Percentiles rank a stretch among this genome's conserved stretches.
phyloP scores from a whole-genome alignment of 257 asterid species.

The Nicotiana benthamiana region DNA sequence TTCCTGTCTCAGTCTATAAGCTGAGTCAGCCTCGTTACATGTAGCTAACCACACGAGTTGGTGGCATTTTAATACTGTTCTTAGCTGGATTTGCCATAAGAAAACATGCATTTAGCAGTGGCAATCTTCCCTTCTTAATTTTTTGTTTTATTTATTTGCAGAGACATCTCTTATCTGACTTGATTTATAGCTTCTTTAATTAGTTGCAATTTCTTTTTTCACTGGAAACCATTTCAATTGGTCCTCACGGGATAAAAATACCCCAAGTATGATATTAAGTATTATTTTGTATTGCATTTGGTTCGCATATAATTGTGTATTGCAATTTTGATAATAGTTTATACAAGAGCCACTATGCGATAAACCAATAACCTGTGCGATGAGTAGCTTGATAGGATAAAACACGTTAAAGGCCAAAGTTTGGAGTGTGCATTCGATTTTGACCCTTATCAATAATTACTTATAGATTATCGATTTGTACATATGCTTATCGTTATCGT shows the following conservation, averaged over 20 bases:
- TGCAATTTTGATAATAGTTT: too few relatives aligned
- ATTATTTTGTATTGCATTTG: neutral
- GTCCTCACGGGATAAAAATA: neutral
- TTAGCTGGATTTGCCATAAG: conserved; percentile 3
- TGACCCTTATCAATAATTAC: too few relatives aligned
- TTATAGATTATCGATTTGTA: too few relatives aligned
- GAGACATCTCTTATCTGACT: neutral
- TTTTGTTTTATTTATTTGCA: neutral
- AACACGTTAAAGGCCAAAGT: neutral
- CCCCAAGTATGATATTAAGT: neutral
- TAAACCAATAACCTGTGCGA: neutral
- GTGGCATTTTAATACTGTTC: neutral
- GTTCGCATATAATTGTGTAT: neutral
- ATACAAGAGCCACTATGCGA: too few relatives aligned
- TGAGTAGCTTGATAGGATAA: neutral
- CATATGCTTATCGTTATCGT: too few relatives aligned
- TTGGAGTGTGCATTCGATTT: too few relatives aligned
- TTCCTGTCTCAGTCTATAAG: neutral
- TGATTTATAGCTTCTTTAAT: neutral
- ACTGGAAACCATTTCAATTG: neutral
- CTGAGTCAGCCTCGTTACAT: conserved; percentile 1
- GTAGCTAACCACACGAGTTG: conserved; percentile 1
- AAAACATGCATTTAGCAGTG: neutral
- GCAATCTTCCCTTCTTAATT: neutral
- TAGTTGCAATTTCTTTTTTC: neutral